phyloP scores from a whole-genome alignment of 495 filamentous ascomycete genomes.

The Poronia punctata region DNA sequence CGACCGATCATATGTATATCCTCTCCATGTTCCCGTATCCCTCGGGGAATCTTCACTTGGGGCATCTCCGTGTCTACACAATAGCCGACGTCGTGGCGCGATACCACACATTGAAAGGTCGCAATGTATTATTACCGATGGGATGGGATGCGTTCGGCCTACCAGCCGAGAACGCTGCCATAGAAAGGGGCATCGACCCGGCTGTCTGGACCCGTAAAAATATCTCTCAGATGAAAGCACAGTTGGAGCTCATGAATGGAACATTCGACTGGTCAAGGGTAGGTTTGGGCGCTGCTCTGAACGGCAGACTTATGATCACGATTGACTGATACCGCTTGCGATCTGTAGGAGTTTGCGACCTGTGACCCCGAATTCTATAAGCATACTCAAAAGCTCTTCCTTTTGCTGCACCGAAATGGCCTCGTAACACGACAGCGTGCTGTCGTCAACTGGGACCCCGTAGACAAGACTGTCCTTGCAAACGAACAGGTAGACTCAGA shows the following conservation, averaged over 20 bases:
- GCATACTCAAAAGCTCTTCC: constrained; percentile 80
- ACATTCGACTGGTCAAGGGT: constrained; percentile 79
- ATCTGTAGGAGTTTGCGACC: constrained; percentile 66
- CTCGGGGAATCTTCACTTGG: constrained; percentile 82
- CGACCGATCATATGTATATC: constrained; percentile 60
- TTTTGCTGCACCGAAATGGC: constrained; percentile 61
- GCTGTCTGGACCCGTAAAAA: constrained; percentile 72
- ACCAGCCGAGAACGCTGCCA: constrained; percentile 90
- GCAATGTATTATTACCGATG: constrained; percentile 77
- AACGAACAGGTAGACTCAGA: constrained; percentile 87
- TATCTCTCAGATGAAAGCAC: constrained; percentile 76
- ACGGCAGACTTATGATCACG: not conserved
- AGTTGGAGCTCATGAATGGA: constrained; percentile 67
- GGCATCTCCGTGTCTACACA: constrained; percentile 83
- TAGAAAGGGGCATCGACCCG: constrained; percentile 73
- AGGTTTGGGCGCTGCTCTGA: constrained; percentile 34
- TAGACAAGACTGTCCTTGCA: constrained; percentile 82
- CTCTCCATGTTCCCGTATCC: constrained; percentile 93
- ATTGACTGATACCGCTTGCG: constrained; percentile 9
- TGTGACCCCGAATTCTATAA: constrained; percentile 80
- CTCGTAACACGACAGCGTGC: constrained; percentile 75
- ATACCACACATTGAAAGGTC: constrained; percentile 68
- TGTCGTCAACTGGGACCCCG: constrained; percentile 81
- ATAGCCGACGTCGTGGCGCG: constrained; percentile 80
- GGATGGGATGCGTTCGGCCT: constrained; percentile 92